Conservation (phyloP, 2,329 filamentous ascomycete species). For the Colletotrichum cordylinicola region DNA sequence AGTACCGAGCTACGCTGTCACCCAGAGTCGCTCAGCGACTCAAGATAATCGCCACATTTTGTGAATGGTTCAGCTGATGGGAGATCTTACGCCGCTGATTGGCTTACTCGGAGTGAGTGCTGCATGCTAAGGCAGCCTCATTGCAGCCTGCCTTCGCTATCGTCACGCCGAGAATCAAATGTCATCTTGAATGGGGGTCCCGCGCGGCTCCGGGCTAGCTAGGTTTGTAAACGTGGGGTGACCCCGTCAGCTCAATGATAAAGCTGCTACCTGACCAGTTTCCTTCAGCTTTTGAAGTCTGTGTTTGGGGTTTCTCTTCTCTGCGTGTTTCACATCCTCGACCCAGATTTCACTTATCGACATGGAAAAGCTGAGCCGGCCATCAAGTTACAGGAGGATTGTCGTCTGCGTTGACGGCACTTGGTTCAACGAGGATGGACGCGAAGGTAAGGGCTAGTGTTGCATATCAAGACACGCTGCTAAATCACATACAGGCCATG, state of each 20-base stretch:
- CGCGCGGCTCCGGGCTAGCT: background rate
- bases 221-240: background rate
- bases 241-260: background rate
- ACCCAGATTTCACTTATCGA: background rate
- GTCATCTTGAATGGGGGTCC: background rate
- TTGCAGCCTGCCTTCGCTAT: background rate
- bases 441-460: background rate
- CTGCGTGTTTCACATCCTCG: background rate
- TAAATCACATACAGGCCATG: background rate
- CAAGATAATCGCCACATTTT: background rate
- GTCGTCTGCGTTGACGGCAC: constrained; percentile 18
- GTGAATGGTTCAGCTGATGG: background rate
- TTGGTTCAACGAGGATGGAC: constrained; percentile 14
- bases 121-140: background rate
- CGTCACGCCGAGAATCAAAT: background rate
- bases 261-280: background rate
- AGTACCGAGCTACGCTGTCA: background rate
- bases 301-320: background rate
- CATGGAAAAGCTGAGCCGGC: background rate
- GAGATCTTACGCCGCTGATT: background rate
- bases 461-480: background rate
- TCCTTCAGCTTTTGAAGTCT: background rate
- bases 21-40: background rate
- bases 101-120: background rate
- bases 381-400: background rate